Evolutionary conservation across 495 filamentous ascomycete genomes (phyloP).

Genomic region (Talaromyces adpressus): DNA sequence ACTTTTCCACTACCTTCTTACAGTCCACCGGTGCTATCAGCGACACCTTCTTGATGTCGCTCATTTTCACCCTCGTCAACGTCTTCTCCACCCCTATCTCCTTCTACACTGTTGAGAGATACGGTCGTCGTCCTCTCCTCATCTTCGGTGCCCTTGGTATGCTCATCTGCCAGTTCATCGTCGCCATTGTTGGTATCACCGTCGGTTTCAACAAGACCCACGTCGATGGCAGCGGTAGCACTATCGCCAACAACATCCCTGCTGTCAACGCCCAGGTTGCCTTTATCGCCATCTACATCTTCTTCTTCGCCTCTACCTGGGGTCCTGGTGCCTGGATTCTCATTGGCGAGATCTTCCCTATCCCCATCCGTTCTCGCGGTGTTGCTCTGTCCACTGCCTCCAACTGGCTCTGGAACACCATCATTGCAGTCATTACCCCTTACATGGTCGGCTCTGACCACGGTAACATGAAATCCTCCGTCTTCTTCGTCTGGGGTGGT

Average conservation of each 20-base stretch:
- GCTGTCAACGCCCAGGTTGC: slow-evolving; percentile 64
- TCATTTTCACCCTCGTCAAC: slow-evolving; percentile 83
- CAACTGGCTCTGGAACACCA: slow-evolving; percentile 77
- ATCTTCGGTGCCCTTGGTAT: slow-evolving; percentile 73
- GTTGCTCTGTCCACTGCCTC: slow-evolving; percentile 69
- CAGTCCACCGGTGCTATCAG: slow-evolving; percentile 55
- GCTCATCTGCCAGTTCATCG: slow-evolving; percentile 79
- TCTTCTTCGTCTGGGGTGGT: slow-evolving; percentile 75
- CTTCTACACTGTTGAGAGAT: slow-evolving; percentile 74
- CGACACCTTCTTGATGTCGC: slow-evolving; percentile 70
- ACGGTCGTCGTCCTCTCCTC: slow-evolving; percentile 78
- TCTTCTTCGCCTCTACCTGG: slow-evolving; percentile 77
- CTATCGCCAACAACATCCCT: slow-evolving; percentile 46
- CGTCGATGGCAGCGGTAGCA: slow-evolving; percentile 62
- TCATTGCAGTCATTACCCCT: slow-evolving; percentile 62
- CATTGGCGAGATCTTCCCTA: slow-evolving; percentile 76
- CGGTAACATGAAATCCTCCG: slow-evolving; percentile 61
- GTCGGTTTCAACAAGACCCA: slow-evolving; percentile 36
- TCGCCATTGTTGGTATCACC: slow-evolving; percentile 66
- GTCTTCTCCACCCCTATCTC: slow-evolving; percentile 73
- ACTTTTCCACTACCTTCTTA: slow-evolving; percentile 80
- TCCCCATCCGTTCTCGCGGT: slow-evolving; percentile 69
- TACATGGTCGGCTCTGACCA: slow-evolving; percentile 58
- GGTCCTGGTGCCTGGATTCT: slow-evolving; percentile 75
- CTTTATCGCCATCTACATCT: slow-evolving; percentile 79